Evolutionary conservation across 805 yeast species (phyloP), one percentile per base, ranked within the genome.

Genomic region (Sporopachydermia lactativora): DNA sequence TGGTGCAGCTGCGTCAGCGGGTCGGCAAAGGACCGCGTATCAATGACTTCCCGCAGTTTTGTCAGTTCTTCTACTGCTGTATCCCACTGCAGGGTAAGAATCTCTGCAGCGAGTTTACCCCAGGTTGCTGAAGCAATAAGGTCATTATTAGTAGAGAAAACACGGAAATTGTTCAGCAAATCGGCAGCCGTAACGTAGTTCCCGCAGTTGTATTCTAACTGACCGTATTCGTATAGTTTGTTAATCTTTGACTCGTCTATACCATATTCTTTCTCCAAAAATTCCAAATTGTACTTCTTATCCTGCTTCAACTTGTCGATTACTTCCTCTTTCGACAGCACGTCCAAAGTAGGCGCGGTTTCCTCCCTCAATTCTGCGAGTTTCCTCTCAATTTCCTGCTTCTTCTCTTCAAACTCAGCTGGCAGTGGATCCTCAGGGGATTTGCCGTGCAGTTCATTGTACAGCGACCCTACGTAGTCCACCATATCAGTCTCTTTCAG

Each of bases 91-190:
- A 66, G 54, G 24, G 70, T 60, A 42, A 74, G 61, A 47, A 77
- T 71, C 46, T 73, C 78, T 18, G 73, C 64, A 1, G 82, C 78
- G n/a, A 75, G 60, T 54, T 68, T 70, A 48, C 83, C 83, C 82
- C 84, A 77, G 3, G 80, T 73, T 15, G 79, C 75, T 45, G 72
- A 69, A 42, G 68, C 54, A 46, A 68, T 64, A 45, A 68, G 57
- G 18, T 71, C 71, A 45, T 59, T 58, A 54, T 73, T 67, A 15
- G 70, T 66, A 5, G 78, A 71, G 15, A 75, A 58, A 11, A 70
- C 64, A 54, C 77, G 61, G 53, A 74, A 75, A 53, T 72, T 75
- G 49, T 66, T 68, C 47, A 75, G 58, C 41, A 75, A 57, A 52
- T 75, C 80, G 19, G 75, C 65, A 4, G 80, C 77, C 61, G 69